phyloP scores from a whole-genome alignment of 2,329 filamentous ascomycete genomes.

The Exutisphaerella laricina region DNA sequence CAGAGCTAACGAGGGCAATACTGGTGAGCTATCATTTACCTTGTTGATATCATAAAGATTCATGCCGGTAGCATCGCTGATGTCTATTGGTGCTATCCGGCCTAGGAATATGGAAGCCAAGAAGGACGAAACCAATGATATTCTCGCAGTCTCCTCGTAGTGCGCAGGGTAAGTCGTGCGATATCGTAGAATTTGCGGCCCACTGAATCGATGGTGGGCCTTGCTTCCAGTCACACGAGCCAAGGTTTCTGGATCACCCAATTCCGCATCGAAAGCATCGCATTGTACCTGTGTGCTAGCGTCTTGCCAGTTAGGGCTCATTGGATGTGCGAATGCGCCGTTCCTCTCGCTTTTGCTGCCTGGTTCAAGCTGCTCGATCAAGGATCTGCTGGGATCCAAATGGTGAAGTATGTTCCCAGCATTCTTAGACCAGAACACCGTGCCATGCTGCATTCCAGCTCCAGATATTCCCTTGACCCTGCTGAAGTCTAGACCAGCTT shows the following conservation, averaged over 20 bases:
- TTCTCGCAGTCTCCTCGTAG: constrained; percentile 73
- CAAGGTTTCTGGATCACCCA: constrained; percentile 63
- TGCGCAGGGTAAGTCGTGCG: constrained; percentile 72
- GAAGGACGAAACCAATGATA: constrained; percentile 94
- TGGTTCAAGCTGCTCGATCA: constrained; percentile 65
- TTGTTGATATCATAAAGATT: constrained; percentile 87
- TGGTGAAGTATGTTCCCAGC: constrained; percentile 60
- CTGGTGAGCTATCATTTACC: not conserved
- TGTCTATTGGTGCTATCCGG: constrained; percentile 79
- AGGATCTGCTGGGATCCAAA: constrained; percentile 55
- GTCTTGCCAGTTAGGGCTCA: constrained; percentile 97
- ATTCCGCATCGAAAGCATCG: constrained; percentile 71
- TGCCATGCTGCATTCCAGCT: constrained; percentile 95
- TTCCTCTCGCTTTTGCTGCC: constrained; percentile 36
- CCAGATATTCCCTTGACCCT: constrained; percentile 78
- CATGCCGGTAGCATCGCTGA: constrained; percentile 92
- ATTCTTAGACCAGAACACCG: constrained; percentile 79
- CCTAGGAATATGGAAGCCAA: constrained; percentile 86
- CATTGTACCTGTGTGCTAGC: constrained; percentile 90
- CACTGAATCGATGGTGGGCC: constrained; percentile 96
- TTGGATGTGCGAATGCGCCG: constrained; percentile 72
- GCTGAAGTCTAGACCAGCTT: constrained; percentile 64
- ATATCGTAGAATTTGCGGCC: constrained; percentile 91
- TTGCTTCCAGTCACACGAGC: constrained; percentile 82
- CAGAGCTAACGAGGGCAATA: too few relatives aligned